Base-by-base conservation (phyloP, 495 filamentous ascomycete genomes). In the Penicillium samsonianum region DNA sequence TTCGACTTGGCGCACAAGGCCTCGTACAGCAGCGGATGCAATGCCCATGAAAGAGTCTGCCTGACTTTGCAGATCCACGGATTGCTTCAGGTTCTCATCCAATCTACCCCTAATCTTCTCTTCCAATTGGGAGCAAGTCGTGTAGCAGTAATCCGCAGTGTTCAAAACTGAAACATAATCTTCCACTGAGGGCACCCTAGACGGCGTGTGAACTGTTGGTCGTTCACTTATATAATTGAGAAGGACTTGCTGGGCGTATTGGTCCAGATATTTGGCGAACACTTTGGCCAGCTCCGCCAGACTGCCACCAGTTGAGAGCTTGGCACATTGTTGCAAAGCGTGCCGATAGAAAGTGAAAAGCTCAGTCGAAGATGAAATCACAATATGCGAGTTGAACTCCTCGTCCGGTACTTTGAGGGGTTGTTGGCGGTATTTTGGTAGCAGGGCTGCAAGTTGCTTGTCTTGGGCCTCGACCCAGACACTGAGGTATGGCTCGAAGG, bases 401-500 rank as follows among this genome's bases (percentile, higher is more conserved):
- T 98, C 94, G 53, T 97, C 93, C 1, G 83, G 73, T 12, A 88
- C 84, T 22, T 90, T 82, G 22, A 95, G 77, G 2, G 92, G 90
- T 63, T 96, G 91, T 50, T 83, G 83, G 50, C 90, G 89, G 73
- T 98, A 98, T 71, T 87, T 91, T 3, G 91, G 92, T 53, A 98
- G 88, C 75, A 97, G 85, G 6, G 80, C 77, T 11, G 91, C 88
- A 26, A 98, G 78, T 58, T 95, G 86, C 78, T 88, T 92, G 65
- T 97, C 94, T 72, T 98, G 94, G 26, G 89, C 90, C 57, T 98
- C 94, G 22, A 98, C 92, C 94, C 94, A 98, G 10, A 97, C 78
- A 67, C 91, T 96, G 40, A 98, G 80, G 70, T 98, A 98, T 10
- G 94, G 94, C 68, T 98, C 94, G 59, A 98, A 98, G 2, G 94